Percentiles rank a stretch among this genome's conserved stretches.
Conservation (phyloP, 148 eudicot genomes). For the Rheum nobile region DNA sequence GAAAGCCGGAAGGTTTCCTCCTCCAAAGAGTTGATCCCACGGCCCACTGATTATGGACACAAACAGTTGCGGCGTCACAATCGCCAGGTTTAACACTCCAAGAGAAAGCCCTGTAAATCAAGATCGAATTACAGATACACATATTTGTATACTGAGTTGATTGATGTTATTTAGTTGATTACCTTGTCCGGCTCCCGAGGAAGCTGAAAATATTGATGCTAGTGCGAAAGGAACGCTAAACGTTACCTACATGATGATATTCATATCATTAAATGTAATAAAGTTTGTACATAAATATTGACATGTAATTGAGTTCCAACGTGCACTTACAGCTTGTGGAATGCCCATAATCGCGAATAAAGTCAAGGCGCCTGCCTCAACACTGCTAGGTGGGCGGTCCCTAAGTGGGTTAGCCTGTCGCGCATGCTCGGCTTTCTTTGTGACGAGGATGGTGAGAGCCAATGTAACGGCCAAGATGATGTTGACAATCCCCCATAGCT, state of each 20-base stretch:
- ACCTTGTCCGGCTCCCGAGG: constrained; percentile 78
- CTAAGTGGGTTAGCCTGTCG: constrained; percentile 16
- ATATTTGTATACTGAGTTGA: background rate
- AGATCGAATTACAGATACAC: background rate
- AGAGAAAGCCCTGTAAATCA: constrained; percentile 43
- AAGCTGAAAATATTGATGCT: constrained; percentile 68
- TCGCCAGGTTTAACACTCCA: constrained; percentile 76
- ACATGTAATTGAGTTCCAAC: background rate
- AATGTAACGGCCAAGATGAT: constrained; percentile 39
- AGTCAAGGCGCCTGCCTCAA: constrained; percentile 39
- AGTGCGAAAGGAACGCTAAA: constrained; percentile 79
- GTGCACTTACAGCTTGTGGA: constrained; percentile 61
- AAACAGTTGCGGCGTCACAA: constrained; percentile 56
- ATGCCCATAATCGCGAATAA: constrained; percentile 65
- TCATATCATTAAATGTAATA: background rate
- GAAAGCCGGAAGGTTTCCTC: background rate
- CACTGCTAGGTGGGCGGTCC: constrained; percentile 20
- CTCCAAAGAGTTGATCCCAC: background rate
- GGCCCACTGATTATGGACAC: background rate
- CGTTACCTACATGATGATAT: constrained; percentile 34
- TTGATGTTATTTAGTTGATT: too few species aligned
- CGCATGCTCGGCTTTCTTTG: constrained; percentile 36
- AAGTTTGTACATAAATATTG: background rate
- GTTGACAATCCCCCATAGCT: constrained; percentile 64
- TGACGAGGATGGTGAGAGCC: constrained; percentile 40